Conservation (phyloP, 768 basidiomycete species). For the Collybiopsis luxurians region DNA sequence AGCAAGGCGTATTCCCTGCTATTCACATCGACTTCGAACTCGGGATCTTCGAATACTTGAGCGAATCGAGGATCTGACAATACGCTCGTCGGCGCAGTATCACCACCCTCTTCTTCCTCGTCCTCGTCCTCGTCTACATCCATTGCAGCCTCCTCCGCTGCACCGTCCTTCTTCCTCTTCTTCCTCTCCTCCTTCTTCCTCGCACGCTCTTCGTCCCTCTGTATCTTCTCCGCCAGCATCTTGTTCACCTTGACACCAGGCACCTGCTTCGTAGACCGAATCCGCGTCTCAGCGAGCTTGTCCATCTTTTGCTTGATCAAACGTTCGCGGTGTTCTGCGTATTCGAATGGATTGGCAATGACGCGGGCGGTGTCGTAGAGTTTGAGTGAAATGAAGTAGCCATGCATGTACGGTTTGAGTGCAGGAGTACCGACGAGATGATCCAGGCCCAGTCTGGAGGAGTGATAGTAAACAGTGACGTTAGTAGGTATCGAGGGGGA, state of each 20-base stretch:
- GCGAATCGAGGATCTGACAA: constrained; percentile 88
- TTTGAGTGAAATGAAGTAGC: constrained; percentile 95
- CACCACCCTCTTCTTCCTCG: constrained; percentile 17
- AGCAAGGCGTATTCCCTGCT: constrained; percentile 88
- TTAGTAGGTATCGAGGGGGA: neutral
- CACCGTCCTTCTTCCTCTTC: constrained; percentile 38
- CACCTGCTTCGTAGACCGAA: constrained; percentile 61
- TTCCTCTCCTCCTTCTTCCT: constrained; percentile 54
- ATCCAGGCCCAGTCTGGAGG: constrained; percentile 80
- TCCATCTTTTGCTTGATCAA: constrained; percentile 87
- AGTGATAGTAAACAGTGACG: constrained; percentile 6
- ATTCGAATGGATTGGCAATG: constrained; percentile 95
- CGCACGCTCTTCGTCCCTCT: constrained; percentile 61
- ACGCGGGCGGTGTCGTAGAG: constrained; percentile 94
- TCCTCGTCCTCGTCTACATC: constrained; percentile 32
- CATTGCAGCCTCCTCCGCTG: constrained; percentile 29
- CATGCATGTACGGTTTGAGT: constrained; percentile 99
- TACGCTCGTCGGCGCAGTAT: constrained; percentile 40
- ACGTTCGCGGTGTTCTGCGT: constrained; percentile 90
- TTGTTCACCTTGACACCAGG: constrained; percentile 70
- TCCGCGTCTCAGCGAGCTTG: constrained; percentile 89
- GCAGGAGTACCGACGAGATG: constrained; percentile 93
- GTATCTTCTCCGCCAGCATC: constrained; percentile 82
- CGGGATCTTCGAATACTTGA: constrained; percentile 86
- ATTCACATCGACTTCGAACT: constrained; percentile 88